Conservation (phyloP, 257 asterid genomes). For the Thymus quinquecostatus region DNA sequence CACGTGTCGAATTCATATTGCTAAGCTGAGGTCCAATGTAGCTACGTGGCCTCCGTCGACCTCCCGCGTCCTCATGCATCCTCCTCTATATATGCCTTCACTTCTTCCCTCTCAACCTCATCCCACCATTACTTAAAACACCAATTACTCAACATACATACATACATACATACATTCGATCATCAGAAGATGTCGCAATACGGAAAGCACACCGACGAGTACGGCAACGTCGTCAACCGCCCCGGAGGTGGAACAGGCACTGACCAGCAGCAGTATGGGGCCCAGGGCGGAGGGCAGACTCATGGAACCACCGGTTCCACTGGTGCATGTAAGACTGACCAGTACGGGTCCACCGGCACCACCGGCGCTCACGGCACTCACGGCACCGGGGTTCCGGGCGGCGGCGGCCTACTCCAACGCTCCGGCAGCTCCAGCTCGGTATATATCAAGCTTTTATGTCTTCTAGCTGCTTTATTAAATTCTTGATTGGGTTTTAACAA, state of each 20-base stretch:
- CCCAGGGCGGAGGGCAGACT: neutral
- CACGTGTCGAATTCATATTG: conserved; percentile 15
- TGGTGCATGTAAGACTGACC: conserved; percentile 17
- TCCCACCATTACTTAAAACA: neutral
- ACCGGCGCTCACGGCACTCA: conserved; percentile 19
- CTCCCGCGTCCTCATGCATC: conserved; percentile 1
- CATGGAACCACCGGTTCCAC: conserved; percentile 22
- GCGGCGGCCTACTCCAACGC: conserved; percentile 43
- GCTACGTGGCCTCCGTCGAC: conserved; percentile 16
- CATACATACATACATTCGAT: too few relatives aligned
- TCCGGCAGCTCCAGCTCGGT: conserved; percentile 61
- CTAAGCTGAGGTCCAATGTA: neutral
- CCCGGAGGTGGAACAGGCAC: conserved; percentile 40
- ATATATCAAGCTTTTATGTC: neutral
- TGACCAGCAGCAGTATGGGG: conserved; percentile 26
- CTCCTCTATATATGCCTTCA: neutral
- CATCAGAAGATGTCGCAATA: conserved; percentile 44
- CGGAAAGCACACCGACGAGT: conserved; percentile 64
- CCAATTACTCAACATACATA: neutral
- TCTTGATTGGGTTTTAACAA: neutral
- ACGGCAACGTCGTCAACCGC: conserved; percentile 46
- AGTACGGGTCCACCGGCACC: conserved; percentile 20
- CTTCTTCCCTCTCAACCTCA: neutral
- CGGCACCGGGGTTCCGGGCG: conserved; percentile 24
- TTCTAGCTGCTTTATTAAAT: neutral